These are phyloP conservation scores for Peribolospora kevripleyi DNA, from an alignment of 768 basidiomycete genomes.

Conservation along the genomic window DNA sequence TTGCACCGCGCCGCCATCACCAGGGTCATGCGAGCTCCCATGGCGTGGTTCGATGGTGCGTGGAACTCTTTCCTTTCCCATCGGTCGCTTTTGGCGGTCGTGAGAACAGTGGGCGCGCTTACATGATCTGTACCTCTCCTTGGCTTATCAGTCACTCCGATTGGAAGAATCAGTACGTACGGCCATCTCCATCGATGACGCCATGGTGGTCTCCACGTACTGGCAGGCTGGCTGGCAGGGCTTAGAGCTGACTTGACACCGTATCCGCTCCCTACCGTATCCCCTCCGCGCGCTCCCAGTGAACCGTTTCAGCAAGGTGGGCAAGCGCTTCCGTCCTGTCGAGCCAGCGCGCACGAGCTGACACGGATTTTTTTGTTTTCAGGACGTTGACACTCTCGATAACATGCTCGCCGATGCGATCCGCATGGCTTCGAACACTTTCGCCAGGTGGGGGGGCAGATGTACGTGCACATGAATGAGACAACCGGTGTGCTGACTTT, in stretches of 20 bases:
- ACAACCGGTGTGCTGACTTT: no score
- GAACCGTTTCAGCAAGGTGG: slow-evolving; percentile 8
- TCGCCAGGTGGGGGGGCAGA: slow-evolving; percentile 18
- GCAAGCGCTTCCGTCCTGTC: no score
- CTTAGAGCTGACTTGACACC: no score
- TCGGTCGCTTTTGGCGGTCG: no score
- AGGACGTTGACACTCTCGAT: slow-evolving; percentile 55
- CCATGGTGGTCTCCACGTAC: not conserved
- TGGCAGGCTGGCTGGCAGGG: no score
- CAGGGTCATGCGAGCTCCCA: slow-evolving; percentile 58
- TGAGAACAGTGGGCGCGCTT: no score
- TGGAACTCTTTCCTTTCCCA: no score
- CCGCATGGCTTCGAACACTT: slow-evolving; percentile 43
- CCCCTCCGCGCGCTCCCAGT: not conserved
- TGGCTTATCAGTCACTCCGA: slow-evolving; percentile 14
- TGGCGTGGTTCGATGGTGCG: slow-evolving; percentile 75
- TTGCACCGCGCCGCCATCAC: slow-evolving; percentile 41
- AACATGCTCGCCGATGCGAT: slow-evolving; percentile 40
- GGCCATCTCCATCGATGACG: not conserved
- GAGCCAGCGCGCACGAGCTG: no score
- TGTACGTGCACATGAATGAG: no score
- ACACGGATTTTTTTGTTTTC: slow-evolving; percentile 2
- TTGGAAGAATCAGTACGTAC: slow-evolving; percentile 13
- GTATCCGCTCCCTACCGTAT: no score
- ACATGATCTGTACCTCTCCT: no score